Conservation (phyloP, 1,284 basidiomycete genomes). For the Anthracocystis setariae region DNA sequence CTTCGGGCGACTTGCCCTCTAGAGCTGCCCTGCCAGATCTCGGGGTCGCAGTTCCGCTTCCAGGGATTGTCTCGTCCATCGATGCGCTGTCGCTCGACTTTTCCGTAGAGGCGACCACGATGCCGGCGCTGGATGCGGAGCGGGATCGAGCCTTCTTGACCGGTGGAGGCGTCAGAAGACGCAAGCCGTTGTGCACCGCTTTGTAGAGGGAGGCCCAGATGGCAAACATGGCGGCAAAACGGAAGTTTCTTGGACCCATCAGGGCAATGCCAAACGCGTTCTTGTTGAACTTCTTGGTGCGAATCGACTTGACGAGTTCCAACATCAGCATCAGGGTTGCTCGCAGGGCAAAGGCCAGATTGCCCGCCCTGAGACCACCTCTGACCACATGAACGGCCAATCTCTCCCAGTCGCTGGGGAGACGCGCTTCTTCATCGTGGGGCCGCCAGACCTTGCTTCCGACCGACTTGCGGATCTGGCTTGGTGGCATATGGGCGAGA, state of each 20-base stretch:
- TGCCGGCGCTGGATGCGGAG: conserved; percentile 12
- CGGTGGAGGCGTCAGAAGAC: conserved; percentile 58
- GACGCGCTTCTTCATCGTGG: conserved; percentile 58
- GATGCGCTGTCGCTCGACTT: conserved; percentile 11
- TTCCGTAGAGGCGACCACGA: conserved; percentile 11
- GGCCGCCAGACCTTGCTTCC: conserved; percentile 65
- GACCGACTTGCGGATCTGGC: conserved; percentile 56
- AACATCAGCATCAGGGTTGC: conserved; percentile 58
- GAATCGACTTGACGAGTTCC: conserved; percentile 58
- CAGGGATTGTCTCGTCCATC: conserved; percentile 17
- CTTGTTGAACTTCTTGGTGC: conserved; percentile 45
- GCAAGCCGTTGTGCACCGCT: conserved; percentile 61
- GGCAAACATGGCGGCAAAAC: conserved; percentile 62
- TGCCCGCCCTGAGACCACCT: conserved; percentile 59
- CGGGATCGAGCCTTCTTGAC: conserved; percentile 23
- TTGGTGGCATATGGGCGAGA: conserved; percentile 54
- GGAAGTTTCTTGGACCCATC: conserved; percentile 55
- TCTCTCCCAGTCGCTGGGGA: conserved; percentile 65
- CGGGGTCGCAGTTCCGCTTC: conserved; percentile 51
- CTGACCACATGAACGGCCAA: conserved; percentile 60
- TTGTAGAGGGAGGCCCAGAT: conserved; percentile 65
- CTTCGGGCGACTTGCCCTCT: conserved; percentile 50
- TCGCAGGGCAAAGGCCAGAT: conserved; percentile 60
- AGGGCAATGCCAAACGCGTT: conserved; percentile 44
- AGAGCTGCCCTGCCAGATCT: conserved; percentile 47